Conservation (phyloP, 306 rosid genomes). For the Leucaena leucocephala region DNA sequence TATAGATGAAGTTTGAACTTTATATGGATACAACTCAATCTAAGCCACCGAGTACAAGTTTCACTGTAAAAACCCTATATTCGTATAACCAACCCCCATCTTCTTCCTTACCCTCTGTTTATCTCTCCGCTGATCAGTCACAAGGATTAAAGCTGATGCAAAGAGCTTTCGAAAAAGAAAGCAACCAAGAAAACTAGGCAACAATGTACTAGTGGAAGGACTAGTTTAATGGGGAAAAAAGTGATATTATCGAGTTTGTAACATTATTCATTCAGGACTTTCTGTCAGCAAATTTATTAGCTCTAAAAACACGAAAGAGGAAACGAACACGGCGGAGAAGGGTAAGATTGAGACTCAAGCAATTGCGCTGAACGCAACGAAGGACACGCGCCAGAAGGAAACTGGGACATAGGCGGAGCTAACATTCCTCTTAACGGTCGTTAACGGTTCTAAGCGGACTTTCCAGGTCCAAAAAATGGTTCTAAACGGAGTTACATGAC, state of each 20-base stretch:
- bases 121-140: conserved; percentile 8
- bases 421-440: neutral
- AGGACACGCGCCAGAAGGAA: neutral
- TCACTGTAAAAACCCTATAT: conserved; percentile 1
- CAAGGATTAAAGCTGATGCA: conserved; percentile 19
- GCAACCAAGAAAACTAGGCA: neutral
- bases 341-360: neutral
- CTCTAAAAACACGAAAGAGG: neutral
- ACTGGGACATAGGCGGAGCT: conserved; percentile 14
- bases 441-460: conserved; percentile 13
- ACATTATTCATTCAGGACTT: neutral
- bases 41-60: conserved; percentile 17
- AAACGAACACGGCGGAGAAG: neutral
- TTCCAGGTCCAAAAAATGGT: neutral
- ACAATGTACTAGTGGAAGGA: neutral
- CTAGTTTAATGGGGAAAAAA: neutral
- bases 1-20: conserved; percentile 6
- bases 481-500: neutral
- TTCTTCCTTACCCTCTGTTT: neutral
- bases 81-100: conserved; percentile 18
- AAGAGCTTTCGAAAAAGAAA: conserved; percentile 10
- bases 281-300: neutral
- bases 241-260: neutral
- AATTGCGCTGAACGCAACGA: neutral
- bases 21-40: neutral